Evolutionary conservation across 495 filamentous ascomycete genomes (phyloP), one percentile per base, ranked within the genome.

Genomic region (Endocarpon pusillum): DNA sequence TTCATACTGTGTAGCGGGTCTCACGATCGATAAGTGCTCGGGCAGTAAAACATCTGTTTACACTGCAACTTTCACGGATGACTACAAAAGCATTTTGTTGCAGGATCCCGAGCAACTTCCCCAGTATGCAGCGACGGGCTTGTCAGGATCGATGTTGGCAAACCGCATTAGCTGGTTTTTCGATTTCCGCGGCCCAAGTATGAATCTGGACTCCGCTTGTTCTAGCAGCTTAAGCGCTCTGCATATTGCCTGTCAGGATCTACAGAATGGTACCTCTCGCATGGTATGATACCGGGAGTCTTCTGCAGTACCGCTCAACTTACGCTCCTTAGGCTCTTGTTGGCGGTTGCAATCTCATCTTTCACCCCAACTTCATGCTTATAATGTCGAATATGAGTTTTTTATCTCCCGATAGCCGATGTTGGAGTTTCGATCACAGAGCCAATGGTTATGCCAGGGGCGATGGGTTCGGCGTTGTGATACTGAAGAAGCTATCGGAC

Each of bases 101-200:
- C 14, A 31, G 12, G 28, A 31, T 31, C 5, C 12, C 12, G 28
- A 31, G 46, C 53, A 4, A 41, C 45, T 31, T n/a, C 28, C 28
- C 4, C 14, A 14, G 12, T 31, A 17, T 6, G 12, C 28, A 31
- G 28, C 28, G 8, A 67, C 59, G 4, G 61, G 66, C 1, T 57
- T 49, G 32, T 52, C 57, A 3, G 38, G 47, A 2, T 39, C 54
- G 2, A 52, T 67, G 4, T 43, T 29, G 15, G 5, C 64, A 3
- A 64, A 67, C 36, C 55, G 62, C 0, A 32, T 69, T 0, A 59
- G 54, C 0, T 61, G 57, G 35, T 66, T 61, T 38, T 67, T 62
- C 38, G 51, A 67, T 36, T 44, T 64, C 10, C 41, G 39, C 0
- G 66, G 64, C 0, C 52, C 63, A 1, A 57, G 53, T 24, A 45